Conservation (phyloP, 2,329 filamentous ascomycete genomes). For the Aspergillus felis region DNA sequence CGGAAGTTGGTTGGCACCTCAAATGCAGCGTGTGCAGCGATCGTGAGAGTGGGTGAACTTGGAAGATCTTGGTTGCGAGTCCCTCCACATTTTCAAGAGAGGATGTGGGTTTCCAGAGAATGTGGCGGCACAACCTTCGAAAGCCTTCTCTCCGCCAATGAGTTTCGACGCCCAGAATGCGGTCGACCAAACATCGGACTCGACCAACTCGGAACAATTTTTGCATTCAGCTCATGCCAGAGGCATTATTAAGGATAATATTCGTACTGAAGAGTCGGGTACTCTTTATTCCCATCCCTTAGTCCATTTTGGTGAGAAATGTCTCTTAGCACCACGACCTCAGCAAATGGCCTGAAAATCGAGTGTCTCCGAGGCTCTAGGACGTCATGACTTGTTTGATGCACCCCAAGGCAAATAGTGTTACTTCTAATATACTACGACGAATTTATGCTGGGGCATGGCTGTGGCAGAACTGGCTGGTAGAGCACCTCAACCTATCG, state of each 20-base stretch:
- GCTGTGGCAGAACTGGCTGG: background rate
- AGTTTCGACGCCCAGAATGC: constrained; percentile 13
- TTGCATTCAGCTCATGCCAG: background rate
- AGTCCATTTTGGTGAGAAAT: background rate
- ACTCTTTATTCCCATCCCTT: too few relatives aligned
- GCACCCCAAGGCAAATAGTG: too few relatives aligned
- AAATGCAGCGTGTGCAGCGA: background rate
- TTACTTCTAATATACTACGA: background rate
- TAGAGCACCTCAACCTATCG: background rate
- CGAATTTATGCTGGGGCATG: background rate
- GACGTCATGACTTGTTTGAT: background rate
- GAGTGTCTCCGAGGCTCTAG: background rate
- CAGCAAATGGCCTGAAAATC: background rate
- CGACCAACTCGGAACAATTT: background rate
- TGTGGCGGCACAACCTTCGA: constrained; percentile 23
- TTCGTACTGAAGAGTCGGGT: too few relatives aligned
- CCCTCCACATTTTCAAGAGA: constrained; percentile 29
- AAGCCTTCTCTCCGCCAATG: constrained; percentile 11
- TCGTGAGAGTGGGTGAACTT: background rate
- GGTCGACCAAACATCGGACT: constrained; percentile 1
- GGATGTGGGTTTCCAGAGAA: constrained; percentile 20
- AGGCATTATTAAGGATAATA: too few relatives aligned
- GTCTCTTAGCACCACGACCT: background rate
- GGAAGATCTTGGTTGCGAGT: background rate
- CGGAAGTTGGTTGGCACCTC: background rate